These are phyloP conservation scores for Chaetomidium leptoderma DNA, from an alignment of 495 filamentous ascomycete genomes.

Conservation along the genomic window DNA sequence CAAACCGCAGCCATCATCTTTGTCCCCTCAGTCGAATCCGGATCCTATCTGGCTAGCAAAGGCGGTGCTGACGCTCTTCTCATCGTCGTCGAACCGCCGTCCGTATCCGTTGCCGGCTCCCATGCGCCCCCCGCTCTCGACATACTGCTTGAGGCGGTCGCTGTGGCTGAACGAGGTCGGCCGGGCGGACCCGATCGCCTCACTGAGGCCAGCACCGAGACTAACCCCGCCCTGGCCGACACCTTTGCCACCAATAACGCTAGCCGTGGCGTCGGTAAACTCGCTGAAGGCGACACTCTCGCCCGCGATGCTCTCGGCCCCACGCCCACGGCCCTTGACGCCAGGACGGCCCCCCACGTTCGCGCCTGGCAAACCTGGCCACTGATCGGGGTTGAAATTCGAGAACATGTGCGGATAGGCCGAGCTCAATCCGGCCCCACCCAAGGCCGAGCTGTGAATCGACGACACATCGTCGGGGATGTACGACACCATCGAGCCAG, in stretches of 20 bases:
- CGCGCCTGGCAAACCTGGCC: slow-evolving; percentile 75
- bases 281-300: slow-evolving; percentile 88
- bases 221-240: slow-evolving; percentile 70
- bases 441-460: slow-evolving; percentile 86
- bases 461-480: slow-evolving; percentile 97
- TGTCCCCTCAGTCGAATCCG: slow-evolving; percentile 74
- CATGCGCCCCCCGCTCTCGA: slow-evolving; percentile 61
- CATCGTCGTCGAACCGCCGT: slow-evolving; percentile 85
- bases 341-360: slow-evolving; percentile 51
- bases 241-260: slow-evolving; percentile 69
- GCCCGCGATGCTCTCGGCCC: slow-evolving; percentile 75
- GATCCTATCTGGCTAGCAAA: slow-evolving; percentile 88
- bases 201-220: slow-evolving; percentile 71
- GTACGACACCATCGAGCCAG: slow-evolving; percentile 82
- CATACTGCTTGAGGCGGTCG: slow-evolving; percentile 80
- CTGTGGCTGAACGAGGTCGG: slow-evolving; percentile 47
- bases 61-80: slow-evolving; percentile 89
- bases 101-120: slow-evolving; percentile 69
- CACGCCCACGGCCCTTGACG: slow-evolving; percentile 55
- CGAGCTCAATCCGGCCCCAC: slow-evolving; percentile 70
- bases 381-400: slow-evolving; percentile 77
- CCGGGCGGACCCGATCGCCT: slow-evolving; percentile 48
- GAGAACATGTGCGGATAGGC: slow-evolving; percentile 95
- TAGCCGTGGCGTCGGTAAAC: slow-evolving; percentile 70
- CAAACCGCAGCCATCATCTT: slow-evolving; percentile 11